Conservation (phyloP, 2,329 filamentous ascomycete species). For the Nigrospora oryzae region DNA sequence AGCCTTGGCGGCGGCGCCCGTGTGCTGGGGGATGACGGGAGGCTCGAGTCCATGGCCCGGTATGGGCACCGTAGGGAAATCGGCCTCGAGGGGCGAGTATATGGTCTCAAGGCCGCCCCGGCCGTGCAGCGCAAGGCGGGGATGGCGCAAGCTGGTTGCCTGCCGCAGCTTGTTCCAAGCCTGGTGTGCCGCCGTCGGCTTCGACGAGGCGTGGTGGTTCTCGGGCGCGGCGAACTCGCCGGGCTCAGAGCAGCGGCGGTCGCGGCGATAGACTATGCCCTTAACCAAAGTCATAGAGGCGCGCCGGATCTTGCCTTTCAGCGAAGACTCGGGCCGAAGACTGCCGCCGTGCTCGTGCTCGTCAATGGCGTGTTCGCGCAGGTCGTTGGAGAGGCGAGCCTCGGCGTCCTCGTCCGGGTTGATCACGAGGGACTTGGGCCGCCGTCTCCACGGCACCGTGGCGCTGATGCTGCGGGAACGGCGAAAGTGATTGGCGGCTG, state of each 20-base stretch:
- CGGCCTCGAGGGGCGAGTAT: slow-evolving; percentile 25
- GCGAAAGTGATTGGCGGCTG: slow-evolving; percentile 28
- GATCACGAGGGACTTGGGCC: slow-evolving; percentile 33
- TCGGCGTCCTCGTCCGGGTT: slow-evolving; percentile 4
- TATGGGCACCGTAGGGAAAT: slow-evolving; percentile 25
- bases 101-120: slow-evolving; percentile 26
- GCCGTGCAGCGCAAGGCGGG: slow-evolving; percentile 34
- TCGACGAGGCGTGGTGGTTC: slow-evolving; percentile 27
- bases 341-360: slow-evolving; percentile 3
- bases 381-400: slow-evolving; percentile 17
- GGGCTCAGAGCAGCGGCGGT: slow-evolving; percentile 23
- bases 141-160: slow-evolving; percentile 40
- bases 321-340: slow-evolving; percentile 1
- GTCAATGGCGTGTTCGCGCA: slow-evolving; percentile 16
- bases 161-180: slow-evolving; percentile 44
- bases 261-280: slow-evolving; percentile 40
- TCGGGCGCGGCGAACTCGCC: slow-evolving; percentile 4
- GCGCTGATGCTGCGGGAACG: slow-evolving; percentile 35
- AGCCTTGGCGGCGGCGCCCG: slow-evolving; percentile 53
- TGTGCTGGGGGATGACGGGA: slow-evolving; percentile 51
- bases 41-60: slow-evolving; percentile 45
- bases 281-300: slow-evolving; percentile 45
- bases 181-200: slow-evolving; percentile 39
- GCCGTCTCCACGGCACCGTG: slow-evolving; percentile 37
- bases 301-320: slow-evolving; percentile 45